A percentile compares a stretch with the other conserved stretches of the same genome.
phyloP scores from a whole-genome alignment of 495 filamentous ascomycete species.

The Penicillium pancosmium region DNA sequence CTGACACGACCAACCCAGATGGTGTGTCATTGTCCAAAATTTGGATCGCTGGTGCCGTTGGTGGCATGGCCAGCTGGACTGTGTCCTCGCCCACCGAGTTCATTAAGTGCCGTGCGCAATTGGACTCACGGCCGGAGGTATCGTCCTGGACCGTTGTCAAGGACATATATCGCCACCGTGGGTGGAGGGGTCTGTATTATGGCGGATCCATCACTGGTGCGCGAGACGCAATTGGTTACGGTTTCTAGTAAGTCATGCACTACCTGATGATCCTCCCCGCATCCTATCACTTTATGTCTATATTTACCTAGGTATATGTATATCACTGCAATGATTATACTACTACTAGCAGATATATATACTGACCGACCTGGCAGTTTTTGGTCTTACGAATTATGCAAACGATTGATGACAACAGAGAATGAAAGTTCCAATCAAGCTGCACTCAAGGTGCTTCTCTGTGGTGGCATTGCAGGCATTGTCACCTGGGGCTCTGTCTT shows the following conservation, averaged over 20 bases:
- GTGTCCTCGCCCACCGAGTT: slow-evolving; percentile 85
- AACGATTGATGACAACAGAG: slow-evolving; percentile 50
- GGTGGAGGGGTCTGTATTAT: slow-evolving; percentile 71
- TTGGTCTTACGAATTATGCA: slow-evolving; percentile 79
- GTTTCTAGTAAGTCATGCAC: slow-evolving; percentile 68
- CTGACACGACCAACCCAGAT: slow-evolving; percentile 42
- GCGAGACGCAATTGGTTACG: slow-evolving; percentile 84
- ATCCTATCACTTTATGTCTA: neutral
- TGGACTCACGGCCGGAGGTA: slow-evolving; percentile 44
- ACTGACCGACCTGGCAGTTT: slow-evolving; percentile 54
- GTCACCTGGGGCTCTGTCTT: slow-evolving; percentile 86
- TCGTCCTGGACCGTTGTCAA: slow-evolving; percentile 64
- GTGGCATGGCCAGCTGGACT: slow-evolving; percentile 79
- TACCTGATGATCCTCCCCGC: neutral
- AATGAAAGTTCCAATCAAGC: slow-evolving; percentile 47
- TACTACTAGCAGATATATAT: neutral
- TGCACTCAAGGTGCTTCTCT: slow-evolving; percentile 69
- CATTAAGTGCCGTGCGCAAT: slow-evolving; percentile 82
- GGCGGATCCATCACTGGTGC: slow-evolving; percentile 79
- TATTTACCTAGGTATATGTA: no score
- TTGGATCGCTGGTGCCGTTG: slow-evolving; percentile 74
- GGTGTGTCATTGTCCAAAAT: slow-evolving; percentile 48
- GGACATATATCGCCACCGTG: slow-evolving; percentile 60
- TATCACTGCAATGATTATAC: neutral
- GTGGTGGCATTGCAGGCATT: slow-evolving; percentile 82